Conservation (phyloP, 768 basidiomycete genomes). For the Asterophora lycoperdoides region DNA sequence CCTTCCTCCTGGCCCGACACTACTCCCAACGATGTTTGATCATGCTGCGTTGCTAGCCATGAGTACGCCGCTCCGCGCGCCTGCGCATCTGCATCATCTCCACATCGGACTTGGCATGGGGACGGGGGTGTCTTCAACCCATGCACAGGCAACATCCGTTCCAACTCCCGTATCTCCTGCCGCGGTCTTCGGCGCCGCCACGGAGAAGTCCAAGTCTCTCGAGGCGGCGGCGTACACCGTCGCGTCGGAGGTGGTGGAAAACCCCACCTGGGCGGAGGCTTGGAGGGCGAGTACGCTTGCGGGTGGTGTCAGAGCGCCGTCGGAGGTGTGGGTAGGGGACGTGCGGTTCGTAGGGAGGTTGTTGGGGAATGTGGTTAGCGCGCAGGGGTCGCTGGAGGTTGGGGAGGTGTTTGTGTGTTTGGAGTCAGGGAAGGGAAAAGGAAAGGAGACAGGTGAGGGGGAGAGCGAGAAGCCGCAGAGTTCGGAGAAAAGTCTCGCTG, state of each 20-base stretch:
- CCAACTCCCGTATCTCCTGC: constrained; percentile 87
- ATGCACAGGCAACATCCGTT: constrained; percentile 39
- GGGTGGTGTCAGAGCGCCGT: constrained; percentile 9
- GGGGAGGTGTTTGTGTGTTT: constrained; percentile 39
- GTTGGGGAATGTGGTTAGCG: constrained; percentile 33
- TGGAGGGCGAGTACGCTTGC: constrained; percentile 45
- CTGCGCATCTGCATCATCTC: too few relatives aligned
- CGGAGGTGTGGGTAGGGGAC: constrained; percentile 58
- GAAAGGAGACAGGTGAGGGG: too few relatives aligned
- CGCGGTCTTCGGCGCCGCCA: constrained; percentile 56
- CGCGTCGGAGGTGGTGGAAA: constrained; percentile 71
- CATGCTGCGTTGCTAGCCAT: constrained; percentile 60
- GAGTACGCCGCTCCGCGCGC: constrained; percentile 53
- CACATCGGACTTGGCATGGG: too few relatives aligned
- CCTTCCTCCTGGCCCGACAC: constrained; percentile 63
- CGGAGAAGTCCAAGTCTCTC: constrained; percentile 62
- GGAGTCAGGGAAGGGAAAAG: too few relatives aligned
- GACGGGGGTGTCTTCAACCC: constrained; percentile 8
- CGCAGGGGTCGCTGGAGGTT: constrained; percentile 41
- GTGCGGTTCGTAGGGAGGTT: constrained; percentile 41
- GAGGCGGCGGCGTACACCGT: constrained; percentile 63
- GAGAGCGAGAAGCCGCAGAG: too few relatives aligned
- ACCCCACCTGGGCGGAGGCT: constrained; percentile 60
- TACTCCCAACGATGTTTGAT: constrained; percentile 66
- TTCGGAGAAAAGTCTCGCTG: too few relatives aligned